Conservation (phyloP, 768 basidiomycete species). For the Trametes villosa region DNA sequence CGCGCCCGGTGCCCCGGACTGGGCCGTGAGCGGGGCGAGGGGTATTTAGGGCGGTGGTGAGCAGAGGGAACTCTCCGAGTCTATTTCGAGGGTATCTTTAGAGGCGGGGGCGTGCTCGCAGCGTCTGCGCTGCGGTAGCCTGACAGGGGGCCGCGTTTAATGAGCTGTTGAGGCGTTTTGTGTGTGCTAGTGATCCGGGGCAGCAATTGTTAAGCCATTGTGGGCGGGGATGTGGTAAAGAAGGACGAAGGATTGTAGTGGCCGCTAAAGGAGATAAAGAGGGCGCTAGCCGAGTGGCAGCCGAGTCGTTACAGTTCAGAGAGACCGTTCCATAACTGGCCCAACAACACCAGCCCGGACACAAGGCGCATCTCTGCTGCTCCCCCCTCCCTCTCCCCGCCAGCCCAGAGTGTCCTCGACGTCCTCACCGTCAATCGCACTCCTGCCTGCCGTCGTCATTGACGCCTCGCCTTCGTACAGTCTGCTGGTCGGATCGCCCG, state of each 20-base stretch:
- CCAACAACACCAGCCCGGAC: conserved; percentile 10
- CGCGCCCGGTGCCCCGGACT: background rate
- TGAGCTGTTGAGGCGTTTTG: background rate
- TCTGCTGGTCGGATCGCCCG: conserved; percentile 25
- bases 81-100: conserved; percentile 19
- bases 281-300: conserved; percentile 5
- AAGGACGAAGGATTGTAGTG: background rate
- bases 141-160: background rate
- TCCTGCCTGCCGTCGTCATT: background rate
- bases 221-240: background rate
- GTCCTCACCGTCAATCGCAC: background rate
- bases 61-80: conserved; percentile 15
- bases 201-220: background rate
- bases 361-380: conserved; percentile 16
- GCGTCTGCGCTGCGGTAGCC: conserved; percentile 8
- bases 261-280: background rate
- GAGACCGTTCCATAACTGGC: conserved; percentile 17
- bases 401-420: conserved; percentile 1
- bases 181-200: background rate
- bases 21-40: background rate
- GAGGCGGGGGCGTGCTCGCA: background rate
- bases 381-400: background rate
- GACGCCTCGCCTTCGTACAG: conserved; percentile 10
- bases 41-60: background rate
- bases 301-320: background rate